phyloP scores from a whole-genome alignment of 306 rosid species.

The Lathyrus sativus region DNA sequence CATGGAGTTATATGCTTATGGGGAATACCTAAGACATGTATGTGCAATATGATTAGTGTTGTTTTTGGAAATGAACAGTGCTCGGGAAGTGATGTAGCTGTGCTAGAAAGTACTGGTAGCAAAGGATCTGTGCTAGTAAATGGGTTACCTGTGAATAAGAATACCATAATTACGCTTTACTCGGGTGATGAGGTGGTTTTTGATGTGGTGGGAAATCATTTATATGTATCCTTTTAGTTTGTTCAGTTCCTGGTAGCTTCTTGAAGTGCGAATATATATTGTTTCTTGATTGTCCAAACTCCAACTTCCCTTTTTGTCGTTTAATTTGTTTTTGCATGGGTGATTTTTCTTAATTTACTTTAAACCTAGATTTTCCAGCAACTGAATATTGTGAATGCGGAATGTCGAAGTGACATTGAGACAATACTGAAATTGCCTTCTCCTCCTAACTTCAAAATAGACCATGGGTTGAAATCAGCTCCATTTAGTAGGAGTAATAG shows the following conservation, averaged over 20 bases:
- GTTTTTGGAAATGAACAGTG: constrained; percentile 61
- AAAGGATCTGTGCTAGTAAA: constrained; percentile 83
- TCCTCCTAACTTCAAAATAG: constrained; percentile 54
- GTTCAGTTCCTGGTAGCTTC: constrained; percentile 19
- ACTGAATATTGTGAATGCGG: constrained; percentile 8
- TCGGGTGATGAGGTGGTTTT: constrained; percentile 91
- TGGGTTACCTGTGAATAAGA: constrained; percentile 69
- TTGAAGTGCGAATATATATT: not conserved
- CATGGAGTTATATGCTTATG: constrained; percentile 22
- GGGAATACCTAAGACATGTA: constrained; percentile 44
- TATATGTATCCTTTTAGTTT: constrained; percentile 78
- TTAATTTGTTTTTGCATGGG: constrained; percentile 23
- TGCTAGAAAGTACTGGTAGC: constrained; percentile 77
- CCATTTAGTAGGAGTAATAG: constrained; percentile 43
- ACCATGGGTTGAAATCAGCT: too few relatives aligned
- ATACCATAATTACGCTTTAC: constrained; percentile 56
- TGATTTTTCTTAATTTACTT: constrained; percentile 54
- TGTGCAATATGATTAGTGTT: constrained; percentile 59
- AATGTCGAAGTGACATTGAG: too few relatives aligned
- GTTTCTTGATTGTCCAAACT: not conserved
- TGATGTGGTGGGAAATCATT: constrained; percentile 62
- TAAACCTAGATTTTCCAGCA: constrained; percentile 75
- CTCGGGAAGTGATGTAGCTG: constrained; percentile 63
- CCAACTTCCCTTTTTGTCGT: constrained; percentile 3
- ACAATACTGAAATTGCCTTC: constrained; percentile 61